phyloP scores from a whole-genome alignment of 805 yeast species.

The Spencermartinsiella europaea region DNA sequence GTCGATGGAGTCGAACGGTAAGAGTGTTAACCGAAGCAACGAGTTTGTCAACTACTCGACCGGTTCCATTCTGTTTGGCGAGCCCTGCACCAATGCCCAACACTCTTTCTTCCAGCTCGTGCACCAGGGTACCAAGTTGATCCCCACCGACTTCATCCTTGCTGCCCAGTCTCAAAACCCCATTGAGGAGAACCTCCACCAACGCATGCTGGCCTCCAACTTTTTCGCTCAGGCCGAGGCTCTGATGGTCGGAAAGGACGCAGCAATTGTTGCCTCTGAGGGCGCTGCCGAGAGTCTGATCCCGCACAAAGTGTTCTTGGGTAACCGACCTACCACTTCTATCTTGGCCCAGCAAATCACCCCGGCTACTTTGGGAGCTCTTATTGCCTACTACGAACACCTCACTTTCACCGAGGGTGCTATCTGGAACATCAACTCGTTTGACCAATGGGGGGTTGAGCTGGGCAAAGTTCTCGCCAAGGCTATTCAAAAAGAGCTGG shows the following conservation, averaged over 20 bases:
- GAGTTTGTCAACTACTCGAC: conserved; percentile 91
- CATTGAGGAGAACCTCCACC: conserved; percentile 88
- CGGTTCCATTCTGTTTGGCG: conserved; percentile 94
- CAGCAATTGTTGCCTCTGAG: conserved; percentile 73
- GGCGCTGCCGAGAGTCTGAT: conserved; percentile 82
- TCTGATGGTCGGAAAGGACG: conserved; percentile 88
- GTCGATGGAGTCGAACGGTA: conserved; percentile 99
- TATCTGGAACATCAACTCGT: conserved; percentile 98
- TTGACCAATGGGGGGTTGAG: conserved; percentile 99
- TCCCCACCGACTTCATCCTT: conserved; percentile 93
- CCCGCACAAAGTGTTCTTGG: conserved; percentile 94
- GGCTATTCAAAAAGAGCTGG: conserved; percentile 87
- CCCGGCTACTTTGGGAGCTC: conserved; percentile 92
- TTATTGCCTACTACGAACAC: conserved; percentile 97
- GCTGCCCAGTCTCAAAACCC: conserved; percentile 99
- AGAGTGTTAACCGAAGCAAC: conserved; percentile 90
- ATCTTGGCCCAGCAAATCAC: conserved; percentile 93
- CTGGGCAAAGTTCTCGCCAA: conserved; percentile 97
- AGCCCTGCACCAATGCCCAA: conserved; percentile 98
- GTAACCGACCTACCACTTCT: conserved; percentile 98
- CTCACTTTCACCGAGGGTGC: conserved; percentile 98
- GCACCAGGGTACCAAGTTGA: conserved; percentile 97
- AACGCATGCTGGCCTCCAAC: conserved; percentile 97
- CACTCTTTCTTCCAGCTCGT: conserved; percentile 99
- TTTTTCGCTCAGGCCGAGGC: conserved; percentile 98